A percentile compares a stretch with the other conserved stretches of the same genome.
phyloP scores from a whole-genome alignment of 305 asterid genomes.

The Fraxinus sp. region DNA sequence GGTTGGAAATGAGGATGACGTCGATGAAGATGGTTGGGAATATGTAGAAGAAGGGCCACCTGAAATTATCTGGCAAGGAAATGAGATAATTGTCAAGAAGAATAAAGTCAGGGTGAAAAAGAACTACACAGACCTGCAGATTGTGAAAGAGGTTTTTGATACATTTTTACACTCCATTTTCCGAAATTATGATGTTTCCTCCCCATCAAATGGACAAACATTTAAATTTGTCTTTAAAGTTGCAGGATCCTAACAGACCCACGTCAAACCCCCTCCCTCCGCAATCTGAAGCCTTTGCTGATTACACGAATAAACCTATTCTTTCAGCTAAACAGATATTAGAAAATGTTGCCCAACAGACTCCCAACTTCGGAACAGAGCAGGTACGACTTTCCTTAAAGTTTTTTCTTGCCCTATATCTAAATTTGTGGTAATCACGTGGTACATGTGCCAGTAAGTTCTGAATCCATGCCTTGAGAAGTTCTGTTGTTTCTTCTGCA shows the following conservation, averaged over 20 bases:
- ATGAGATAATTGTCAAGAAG: constrained; percentile 95
- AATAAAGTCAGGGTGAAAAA: constrained; percentile 76
- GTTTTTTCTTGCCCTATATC: constrained; percentile 13
- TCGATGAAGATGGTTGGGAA: constrained; percentile 75
- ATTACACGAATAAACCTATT: constrained; percentile 45
- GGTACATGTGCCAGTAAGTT: neutral
- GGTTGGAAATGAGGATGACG: constrained; percentile 50
- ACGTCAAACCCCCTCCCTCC: constrained; percentile 98
- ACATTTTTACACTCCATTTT: constrained; percentile 11
- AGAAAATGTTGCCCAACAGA: constrained; percentile 82
- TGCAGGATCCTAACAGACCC: constrained; percentile 81
- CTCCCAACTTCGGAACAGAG: constrained; percentile 98
- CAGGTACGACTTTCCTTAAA: constrained; percentile 48
- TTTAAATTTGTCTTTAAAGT: constrained; percentile 20
- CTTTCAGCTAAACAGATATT: constrained; percentile 83
- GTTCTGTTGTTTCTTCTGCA: constrained; percentile 13
- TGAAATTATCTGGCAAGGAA: constrained; percentile 95
- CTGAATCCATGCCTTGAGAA: constrained; percentile 21
- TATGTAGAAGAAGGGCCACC: constrained; percentile 96
- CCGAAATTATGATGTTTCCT: neutral
- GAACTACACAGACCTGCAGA: constrained; percentile 40
- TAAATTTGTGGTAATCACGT: constrained; percentile 4
- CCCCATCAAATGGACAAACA: constrained; percentile 17
- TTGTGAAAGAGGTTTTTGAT: constrained; percentile 51
- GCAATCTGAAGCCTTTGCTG: constrained; percentile 72